Conservation (phyloP, 768 basidiomycete genomes). For the Phaffia tasmanica region DNA sequence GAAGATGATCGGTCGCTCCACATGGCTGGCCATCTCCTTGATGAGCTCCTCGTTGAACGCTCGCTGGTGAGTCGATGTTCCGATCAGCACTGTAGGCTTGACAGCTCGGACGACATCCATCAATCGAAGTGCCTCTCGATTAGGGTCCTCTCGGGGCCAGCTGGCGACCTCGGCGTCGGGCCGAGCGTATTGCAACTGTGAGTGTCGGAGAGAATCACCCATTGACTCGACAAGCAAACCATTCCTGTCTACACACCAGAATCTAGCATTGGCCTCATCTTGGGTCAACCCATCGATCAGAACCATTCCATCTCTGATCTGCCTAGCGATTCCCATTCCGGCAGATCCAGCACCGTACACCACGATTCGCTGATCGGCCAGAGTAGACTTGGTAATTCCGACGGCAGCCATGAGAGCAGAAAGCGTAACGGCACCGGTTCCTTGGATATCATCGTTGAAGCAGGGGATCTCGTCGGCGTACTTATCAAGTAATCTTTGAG, state of each 20-base stretch:
- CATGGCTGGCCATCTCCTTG: slow-evolving; percentile 49
- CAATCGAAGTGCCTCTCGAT: slow-evolving; percentile 32
- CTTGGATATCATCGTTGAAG: slow-evolving; percentile 32
- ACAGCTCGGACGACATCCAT: slow-evolving; percentile 55
- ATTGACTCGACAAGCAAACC: slow-evolving; percentile 50
- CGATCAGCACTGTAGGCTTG: slow-evolving; percentile 72
- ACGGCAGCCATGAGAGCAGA: slow-evolving; percentile 31
- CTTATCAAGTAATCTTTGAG: slow-evolving; percentile 38
- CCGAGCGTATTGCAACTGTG: slow-evolving; percentile 33
- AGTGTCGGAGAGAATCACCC: slow-evolving; percentile 25
- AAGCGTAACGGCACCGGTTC: slow-evolving; percentile 31
- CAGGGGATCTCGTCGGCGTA: slow-evolving; percentile 36
- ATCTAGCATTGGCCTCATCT: slow-evolving; percentile 53
- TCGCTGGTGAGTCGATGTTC: slow-evolving; percentile 65
- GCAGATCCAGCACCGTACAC: slow-evolving; percentile 65
- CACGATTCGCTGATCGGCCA: slow-evolving; percentile 64
- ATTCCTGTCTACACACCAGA: slow-evolving; percentile 62
- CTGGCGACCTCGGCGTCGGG: slow-evolving; percentile 31
- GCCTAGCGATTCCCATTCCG: slow-evolving; percentile 44
- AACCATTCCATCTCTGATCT: slow-evolving; percentile 52
- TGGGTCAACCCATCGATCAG: slow-evolving; percentile 42
- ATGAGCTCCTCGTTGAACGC: slow-evolving; percentile 50
- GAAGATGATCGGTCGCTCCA: slow-evolving; percentile 37
- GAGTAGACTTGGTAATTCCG: slow-evolving; percentile 30
- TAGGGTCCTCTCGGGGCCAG: slow-evolving; percentile 34